Conservation (phyloP, 2,329 filamentous ascomycete species). For the Cadophora sp. region DNA sequence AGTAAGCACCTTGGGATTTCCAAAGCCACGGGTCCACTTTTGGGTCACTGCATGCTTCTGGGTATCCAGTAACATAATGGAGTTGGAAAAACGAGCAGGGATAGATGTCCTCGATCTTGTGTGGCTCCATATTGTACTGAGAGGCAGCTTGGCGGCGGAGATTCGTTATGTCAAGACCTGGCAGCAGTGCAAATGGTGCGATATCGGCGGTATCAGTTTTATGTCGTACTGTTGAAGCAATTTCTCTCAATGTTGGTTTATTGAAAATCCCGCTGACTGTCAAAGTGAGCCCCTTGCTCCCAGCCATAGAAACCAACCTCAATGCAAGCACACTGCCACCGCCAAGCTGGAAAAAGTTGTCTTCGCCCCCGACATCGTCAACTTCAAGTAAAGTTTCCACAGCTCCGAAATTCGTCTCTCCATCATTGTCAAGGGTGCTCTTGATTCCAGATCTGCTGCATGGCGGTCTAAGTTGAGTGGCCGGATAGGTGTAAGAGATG, state of each 20-base stretch:
- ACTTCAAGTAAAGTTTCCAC: slow-evolving; percentile 9
- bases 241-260: slow-evolving; percentile 10
- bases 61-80: slow-evolving; percentile 41
- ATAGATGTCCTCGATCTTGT: slow-evolving; percentile 46
- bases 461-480: not conserved
- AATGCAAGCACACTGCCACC: slow-evolving; percentile 55
- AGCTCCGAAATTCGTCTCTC: not conserved
- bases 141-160: not conserved
- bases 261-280: slow-evolving; percentile 24
- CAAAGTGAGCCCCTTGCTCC: slow-evolving; percentile 12
- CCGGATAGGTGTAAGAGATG: not conserved
- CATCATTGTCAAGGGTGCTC: not conserved
- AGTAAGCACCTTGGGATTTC: slow-evolving; percentile 21
- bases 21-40: slow-evolving; percentile 17
- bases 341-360: slow-evolving; percentile 52
- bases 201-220: not conserved
- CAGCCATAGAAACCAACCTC: slow-evolving; percentile 45
- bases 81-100: slow-evolving; percentile 47
- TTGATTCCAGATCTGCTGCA: not conserved
- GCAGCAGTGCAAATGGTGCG: not conserved
- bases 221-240: slow-evolving; percentile 2
- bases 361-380: not conserved
- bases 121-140: slow-evolving; percentile 3
- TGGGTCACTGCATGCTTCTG: slow-evolving; percentile 6
- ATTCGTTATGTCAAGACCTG: not conserved